Percentiles rank a stretch among this genome's conserved stretches.
These are phyloP conservation scores for Solanum pinnatisectum DNA, from an alignment of 257 asterid genomes.

Conservation along the genomic window DNA sequence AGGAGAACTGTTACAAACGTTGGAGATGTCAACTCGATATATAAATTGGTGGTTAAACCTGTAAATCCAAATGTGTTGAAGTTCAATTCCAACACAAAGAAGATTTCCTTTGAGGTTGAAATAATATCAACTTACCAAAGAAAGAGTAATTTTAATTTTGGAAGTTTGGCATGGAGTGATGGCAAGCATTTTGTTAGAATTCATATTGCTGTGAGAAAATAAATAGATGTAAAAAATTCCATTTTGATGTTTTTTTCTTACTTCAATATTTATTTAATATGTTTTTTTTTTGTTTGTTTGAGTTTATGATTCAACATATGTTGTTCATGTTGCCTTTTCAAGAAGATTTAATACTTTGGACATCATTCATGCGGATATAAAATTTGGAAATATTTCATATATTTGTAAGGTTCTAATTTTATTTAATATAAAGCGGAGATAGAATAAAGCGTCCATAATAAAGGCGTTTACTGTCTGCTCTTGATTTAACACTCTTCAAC, in stretches of 20 bases:
- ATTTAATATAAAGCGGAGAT: too few relatives aligned
- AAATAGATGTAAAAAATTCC: too few relatives aligned
- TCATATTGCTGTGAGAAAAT: constrained; percentile 8
- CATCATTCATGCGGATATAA: too few relatives aligned
- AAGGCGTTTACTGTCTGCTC: too few relatives aligned
- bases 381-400: too few relatives aligned
- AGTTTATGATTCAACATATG: neutral
- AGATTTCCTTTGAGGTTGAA: neutral
- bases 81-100: neutral
- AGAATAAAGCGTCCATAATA: too few relatives aligned
- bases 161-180: constrained; percentile 16
- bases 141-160: constrained; percentile 2
- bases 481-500: too few relatives aligned
- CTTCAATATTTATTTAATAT: neutral
- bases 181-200: constrained; percentile 10
- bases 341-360: neutral
- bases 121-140: neutral
- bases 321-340: neutral
- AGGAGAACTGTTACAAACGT: constrained; percentile 10
- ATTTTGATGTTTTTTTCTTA: too few relatives aligned
- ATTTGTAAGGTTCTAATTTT: too few relatives aligned
- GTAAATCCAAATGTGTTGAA: constrained; percentile 6
- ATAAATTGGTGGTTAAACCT: neutral
- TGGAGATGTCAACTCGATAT: neutral
- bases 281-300: neutral